Evolutionary conservation across 2,329 filamentous ascomycete species (phyloP), one percentile per base, ranked within the genome.

Genomic region (Ophiostoma ips): DNA sequence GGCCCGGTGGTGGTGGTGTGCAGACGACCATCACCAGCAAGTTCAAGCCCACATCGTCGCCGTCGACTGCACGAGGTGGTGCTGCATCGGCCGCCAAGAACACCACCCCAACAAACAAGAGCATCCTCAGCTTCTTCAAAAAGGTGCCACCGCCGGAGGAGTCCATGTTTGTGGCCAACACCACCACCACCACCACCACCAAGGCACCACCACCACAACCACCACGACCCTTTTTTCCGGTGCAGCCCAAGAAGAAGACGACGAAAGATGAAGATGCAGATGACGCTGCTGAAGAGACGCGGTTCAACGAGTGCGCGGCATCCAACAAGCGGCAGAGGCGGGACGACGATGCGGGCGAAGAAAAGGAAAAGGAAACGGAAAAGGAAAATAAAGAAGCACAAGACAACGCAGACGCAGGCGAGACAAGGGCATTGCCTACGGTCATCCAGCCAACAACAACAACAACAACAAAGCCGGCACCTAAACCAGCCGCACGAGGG

Each of bases 101-200:
- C 35, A 9, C 21, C 7, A 16, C 28, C 13, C 51, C 48, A 15
- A 43, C 41, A 12, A 86, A 85, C 58, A 70, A 71, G 7, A 87
- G 80, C 55, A 87, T 87, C 31, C 65, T 87, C 13, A 86, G 66
- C 55, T 88, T 87, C 63, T 88, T 88, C 61, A 80, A 84, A 59
- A 87, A 86, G 60, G 71, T 76, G 0, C 73, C 77, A 36, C 73
- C 75, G 48, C 67, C 73, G 51, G 72, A 82, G 54, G 68, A 79
- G 50, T 68, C 71, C 18, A 71, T 84, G 10, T 83, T 85, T 56
- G 63, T 71, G 0, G 40, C 48, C 40, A 48, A 15, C 16, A 12
- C 15, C 10, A 12, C 18, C 9, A 45, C 10, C 10, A 15, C 33
- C 33, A 11, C 5, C 33, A 11, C 33, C 13, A 12, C 33, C n/a